A percentile compares a stretch with the other conserved stretches of the same genome.
phyloP scores from a whole-genome alignment of 2,329 filamentous ascomycete genomes.

The Aureobasidium sp. region DNA sequence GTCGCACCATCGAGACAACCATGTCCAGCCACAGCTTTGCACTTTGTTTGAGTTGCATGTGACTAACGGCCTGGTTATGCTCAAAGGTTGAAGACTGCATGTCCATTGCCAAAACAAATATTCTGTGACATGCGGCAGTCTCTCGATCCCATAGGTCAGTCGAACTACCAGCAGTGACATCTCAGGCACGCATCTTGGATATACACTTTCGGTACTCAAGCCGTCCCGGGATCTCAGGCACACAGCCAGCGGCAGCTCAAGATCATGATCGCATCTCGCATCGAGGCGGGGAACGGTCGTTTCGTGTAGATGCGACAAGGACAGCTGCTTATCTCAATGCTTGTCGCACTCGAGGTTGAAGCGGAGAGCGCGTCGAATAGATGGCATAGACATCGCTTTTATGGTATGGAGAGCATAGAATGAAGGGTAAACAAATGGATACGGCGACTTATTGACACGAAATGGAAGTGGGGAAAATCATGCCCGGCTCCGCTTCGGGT shows the following conservation, averaged over 20 bases:
- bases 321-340: not conserved
- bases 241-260: not conserved
- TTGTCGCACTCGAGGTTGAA: no score
- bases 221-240: not conserved
- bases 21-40: not conserved
- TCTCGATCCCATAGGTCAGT: not conserved
- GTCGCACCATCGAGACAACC: not conserved
- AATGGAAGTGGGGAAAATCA: not conserved
- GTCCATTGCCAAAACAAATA: not conserved
- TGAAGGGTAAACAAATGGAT: not conserved
- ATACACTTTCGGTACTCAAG: constrained; percentile 6
- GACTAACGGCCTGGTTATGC: not conserved
- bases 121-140: not conserved
- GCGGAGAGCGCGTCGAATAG: no score
- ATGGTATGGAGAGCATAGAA: no score
- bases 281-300: not conserved
- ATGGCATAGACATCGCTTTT: not conserved
- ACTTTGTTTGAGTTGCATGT: not conserved
- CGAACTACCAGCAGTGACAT: not conserved
- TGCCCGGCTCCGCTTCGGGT: constrained; percentile 1
- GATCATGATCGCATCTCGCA: not conserved
- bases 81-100: not conserved
- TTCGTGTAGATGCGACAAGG: not conserved
- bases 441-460: no score
- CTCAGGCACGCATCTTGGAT: not conserved